Conservation (phyloP, 495 filamentous ascomycete species). For the Saxophila tyrrhenica region DNA sequence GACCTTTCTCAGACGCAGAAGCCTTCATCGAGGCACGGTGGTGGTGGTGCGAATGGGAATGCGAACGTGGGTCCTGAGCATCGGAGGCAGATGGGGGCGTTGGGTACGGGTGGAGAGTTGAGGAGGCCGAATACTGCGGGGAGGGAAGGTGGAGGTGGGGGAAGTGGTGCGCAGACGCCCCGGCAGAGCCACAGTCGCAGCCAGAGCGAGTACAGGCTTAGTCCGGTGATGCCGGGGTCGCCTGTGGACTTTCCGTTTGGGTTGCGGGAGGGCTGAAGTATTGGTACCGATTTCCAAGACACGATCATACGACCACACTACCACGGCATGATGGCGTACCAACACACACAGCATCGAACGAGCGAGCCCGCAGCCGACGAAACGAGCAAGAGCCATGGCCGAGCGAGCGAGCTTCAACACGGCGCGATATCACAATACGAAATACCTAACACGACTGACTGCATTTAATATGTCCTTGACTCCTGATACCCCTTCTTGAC, state of each 20-base stretch:
- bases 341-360: neutral
- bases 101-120: too few relatives aligned
- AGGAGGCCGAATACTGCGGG: too few relatives aligned
- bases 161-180: too few relatives aligned
- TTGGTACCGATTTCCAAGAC: neutral
- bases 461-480: neutral
- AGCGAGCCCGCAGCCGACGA: neutral
- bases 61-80: too few relatives aligned
- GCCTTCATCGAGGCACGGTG: too few relatives aligned
- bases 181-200: slow-evolving; percentile 10
- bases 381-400: neutral
- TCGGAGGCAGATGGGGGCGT: too few relatives aligned
- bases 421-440: neutral
- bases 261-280: neutral
- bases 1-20: slow-evolving; percentile 1
- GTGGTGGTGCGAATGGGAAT: too few relatives aligned
- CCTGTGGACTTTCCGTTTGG: neutral
- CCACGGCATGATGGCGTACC: too few relatives aligned
- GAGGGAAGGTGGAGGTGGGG: too few relatives aligned
- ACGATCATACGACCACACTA: neutral
- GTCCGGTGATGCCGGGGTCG: slow-evolving; percentile 4
- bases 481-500: neutral
- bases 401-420: neutral
- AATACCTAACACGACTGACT: neutral
- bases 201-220: slow-evolving; percentile 9